Evolutionary conservation across 1,139 yeast genomes (phyloP).

Genomic region (Pichia cactophila): DNA sequence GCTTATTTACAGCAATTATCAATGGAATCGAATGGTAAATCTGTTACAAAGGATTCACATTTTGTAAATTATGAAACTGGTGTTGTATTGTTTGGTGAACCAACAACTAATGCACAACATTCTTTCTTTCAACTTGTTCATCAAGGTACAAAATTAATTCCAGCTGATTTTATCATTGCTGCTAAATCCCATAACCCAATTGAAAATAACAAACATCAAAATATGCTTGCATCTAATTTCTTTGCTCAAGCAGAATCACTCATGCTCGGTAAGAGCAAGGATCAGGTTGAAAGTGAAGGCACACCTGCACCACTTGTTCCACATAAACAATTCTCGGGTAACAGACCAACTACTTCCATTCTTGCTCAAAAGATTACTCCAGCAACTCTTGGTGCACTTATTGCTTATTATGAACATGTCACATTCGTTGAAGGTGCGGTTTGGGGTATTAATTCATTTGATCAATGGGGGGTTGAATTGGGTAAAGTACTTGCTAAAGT

Average conservation of each 20-base stretch:
- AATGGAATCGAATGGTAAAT: constrained; percentile 98
- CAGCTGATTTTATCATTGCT: constrained; percentile 93
- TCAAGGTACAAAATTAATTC: constrained; percentile 97
- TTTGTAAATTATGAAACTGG: constrained; percentile 95
- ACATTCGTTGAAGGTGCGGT: constrained; percentile 98
- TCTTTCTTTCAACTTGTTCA: constrained; percentile 98
- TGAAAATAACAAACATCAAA: constrained; percentile 88
- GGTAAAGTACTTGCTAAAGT: constrained; percentile 97
- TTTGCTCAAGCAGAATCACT: constrained; percentile 98
- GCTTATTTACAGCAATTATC: constrained; percentile 97
- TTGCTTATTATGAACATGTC: constrained; percentile 94
- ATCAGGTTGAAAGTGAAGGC: constrained; percentile 82
- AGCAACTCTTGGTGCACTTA: constrained; percentile 88
- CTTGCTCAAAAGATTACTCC: constrained; percentile 95
- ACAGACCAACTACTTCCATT: constrained; percentile 98
- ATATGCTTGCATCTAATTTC: constrained; percentile 96
- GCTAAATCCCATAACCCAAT: constrained; percentile 98
- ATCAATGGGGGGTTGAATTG: constrained; percentile 99
- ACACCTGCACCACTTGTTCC: constrained; percentile 80
- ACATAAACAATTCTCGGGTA: constrained; percentile 94
- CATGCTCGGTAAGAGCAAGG: constrained; percentile 90
- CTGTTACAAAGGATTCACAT: constrained; percentile 85
- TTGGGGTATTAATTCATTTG: constrained; percentile 98
- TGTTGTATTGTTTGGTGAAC: constrained; percentile 93
- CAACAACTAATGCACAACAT: constrained; percentile 98